These are phyloP conservation scores for Barnettozyma salicaria DNA, from an alignment of 805 yeast species.

Conservation along the genomic window DNA sequence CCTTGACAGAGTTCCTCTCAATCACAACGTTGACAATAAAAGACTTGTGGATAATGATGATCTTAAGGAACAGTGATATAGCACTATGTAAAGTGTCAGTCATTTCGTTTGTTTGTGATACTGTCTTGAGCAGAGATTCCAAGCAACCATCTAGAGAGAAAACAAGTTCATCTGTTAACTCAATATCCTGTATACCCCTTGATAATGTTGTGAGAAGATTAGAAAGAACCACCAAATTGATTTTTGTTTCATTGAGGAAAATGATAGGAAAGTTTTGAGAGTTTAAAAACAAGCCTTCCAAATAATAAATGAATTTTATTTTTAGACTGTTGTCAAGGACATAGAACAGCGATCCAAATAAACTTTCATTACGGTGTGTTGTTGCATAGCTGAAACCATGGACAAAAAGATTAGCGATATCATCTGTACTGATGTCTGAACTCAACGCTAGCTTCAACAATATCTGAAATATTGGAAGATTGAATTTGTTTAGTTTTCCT, in stretches of 20 bases:
- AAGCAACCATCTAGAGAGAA: constrained; percentile 36
- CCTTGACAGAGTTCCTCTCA: constrained; percentile 37
- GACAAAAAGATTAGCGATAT: constrained; percentile 11
- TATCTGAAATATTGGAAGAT: constrained; percentile 37
- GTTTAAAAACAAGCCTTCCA: constrained; percentile 37
- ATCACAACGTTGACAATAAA: constrained; percentile 42
- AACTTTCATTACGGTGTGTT: constrained; percentile 1
- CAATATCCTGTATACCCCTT: constrained; percentile 10
- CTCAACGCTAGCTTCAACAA: constrained; percentile 29
- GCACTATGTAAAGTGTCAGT: constrained; percentile 22
- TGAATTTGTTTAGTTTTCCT: constrained; percentile 32
- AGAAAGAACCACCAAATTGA: constrained; percentile 15
- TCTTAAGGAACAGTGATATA: constrained; percentile 45
- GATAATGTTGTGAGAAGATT: constrained; percentile 20
- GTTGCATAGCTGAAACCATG: constrained; percentile 8
- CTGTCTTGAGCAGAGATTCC: constrained; percentile 30
- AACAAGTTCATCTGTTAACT: constrained; percentile 32
- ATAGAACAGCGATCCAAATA: constrained; percentile 36
- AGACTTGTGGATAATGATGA: constrained; percentile 52
- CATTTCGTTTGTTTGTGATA: constrained; percentile 16
- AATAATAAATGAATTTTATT: constrained; percentile 28
- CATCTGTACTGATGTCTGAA: constrained; percentile 10
- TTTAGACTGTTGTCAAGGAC: constrained; percentile 31
- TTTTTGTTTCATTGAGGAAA: constrained; percentile 8
- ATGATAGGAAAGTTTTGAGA: constrained; percentile 35